phyloP scores from a whole-genome alignment of 768 basidiomycete species.

The Hericium alpestre region DNA sequence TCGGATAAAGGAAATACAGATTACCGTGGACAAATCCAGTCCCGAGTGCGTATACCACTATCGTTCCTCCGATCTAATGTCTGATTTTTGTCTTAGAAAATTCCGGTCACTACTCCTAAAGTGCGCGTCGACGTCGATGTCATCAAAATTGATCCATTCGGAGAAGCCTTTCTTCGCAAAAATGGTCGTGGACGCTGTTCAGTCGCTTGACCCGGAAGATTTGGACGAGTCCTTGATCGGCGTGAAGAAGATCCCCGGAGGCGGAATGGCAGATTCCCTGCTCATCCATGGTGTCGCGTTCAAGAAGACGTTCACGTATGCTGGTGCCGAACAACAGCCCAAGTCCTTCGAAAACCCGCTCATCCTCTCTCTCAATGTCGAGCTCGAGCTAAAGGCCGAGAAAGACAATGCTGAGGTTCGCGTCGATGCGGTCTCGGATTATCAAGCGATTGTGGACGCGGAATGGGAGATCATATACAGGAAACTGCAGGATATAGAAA shows the following conservation, averaged over 20 bases:
- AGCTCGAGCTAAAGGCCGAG: constrained; percentile 96
- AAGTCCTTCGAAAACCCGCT: constrained; percentile 84
- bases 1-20: constrained; percentile 81
- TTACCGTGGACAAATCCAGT: constrained; percentile 81
- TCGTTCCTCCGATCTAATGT: not conserved
- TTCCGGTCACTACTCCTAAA: constrained; percentile 92
- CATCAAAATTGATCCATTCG: constrained; percentile 96
- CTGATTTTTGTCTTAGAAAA: constrained; percentile 37
- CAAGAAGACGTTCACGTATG: constrained; percentile 99
- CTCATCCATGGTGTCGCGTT: constrained; percentile 88
- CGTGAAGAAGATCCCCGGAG: constrained; percentile 95
- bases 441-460: constrained; percentile 98
- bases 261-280: constrained; percentile 93
- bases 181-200: constrained; percentile 97
- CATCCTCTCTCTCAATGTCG: constrained; percentile 91
- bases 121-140: constrained; percentile 99
- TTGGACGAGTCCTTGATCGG: constrained; percentile 94
- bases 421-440: constrained; percentile 93
- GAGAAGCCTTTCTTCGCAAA: constrained; percentile 98
- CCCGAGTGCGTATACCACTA: constrained; percentile 55
- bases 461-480: constrained; percentile 99
- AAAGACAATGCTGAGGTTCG: constrained; percentile 99
- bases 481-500: constrained; percentile 91
- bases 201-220: constrained; percentile 84
- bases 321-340: constrained; percentile 97